A percentile compares a stretch with the other conserved stretches of the same genome.
These are phyloP conservation scores for Drosera capensis DNA, from an alignment of 148 eudicot species.

Conservation along the genomic window DNA sequence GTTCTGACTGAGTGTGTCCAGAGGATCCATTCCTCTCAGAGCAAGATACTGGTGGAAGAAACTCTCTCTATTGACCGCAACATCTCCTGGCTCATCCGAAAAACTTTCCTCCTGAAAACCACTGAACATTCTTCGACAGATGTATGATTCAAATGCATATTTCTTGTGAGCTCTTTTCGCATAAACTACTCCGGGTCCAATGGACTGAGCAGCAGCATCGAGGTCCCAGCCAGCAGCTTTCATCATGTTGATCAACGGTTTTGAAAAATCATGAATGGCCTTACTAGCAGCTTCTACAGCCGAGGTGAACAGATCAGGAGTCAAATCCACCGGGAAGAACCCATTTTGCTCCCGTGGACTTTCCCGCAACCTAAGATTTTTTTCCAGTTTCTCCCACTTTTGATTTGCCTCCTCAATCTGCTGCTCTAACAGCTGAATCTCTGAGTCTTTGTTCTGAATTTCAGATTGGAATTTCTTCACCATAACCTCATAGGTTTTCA, in stretches of 20 bases:
- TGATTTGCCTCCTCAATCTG: slow-evolving; percentile 73
- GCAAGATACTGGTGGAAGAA: slow-evolving; percentile 77
- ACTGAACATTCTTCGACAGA: slow-evolving; percentile 71
- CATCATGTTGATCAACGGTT: slow-evolving; percentile 97
- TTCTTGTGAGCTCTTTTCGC: slow-evolving; percentile 91
- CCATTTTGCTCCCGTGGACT: slow-evolving; percentile 38
- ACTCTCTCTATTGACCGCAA: slow-evolving; percentile 30
- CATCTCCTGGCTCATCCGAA: slow-evolving; percentile 42
- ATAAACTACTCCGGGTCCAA: slow-evolving; percentile 55
- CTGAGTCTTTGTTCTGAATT: slow-evolving; percentile 87
- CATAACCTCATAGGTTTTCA: slow-evolving; percentile 94
- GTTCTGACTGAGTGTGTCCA: slow-evolving; percentile 72
- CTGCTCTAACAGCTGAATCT: slow-evolving; percentile 70
- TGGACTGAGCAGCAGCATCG: slow-evolving; percentile 87
- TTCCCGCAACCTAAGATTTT: slow-evolving; percentile 80
- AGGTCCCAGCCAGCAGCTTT: slow-evolving; percentile 98
- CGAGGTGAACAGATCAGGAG: slow-evolving; percentile 66
- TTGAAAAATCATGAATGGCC: slow-evolving; percentile 92
- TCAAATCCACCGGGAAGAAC: slow-evolving; percentile 37
- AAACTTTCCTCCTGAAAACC: slow-evolving; percentile 72
- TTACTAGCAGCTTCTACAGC: slow-evolving; percentile 60
- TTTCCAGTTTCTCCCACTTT: slow-evolving; percentile 71
- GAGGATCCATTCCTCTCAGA: slow-evolving; percentile 69
- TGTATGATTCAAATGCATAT: slow-evolving; percentile 80
- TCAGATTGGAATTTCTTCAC: slow-evolving; percentile 93